A percentile compares a stretch with the other conserved stretches of the same genome.
Evolutionary conservation across 495 filamentous ascomycete species (phyloP).

Genomic region (Annulohypoxylon maeteangense): DNA sequence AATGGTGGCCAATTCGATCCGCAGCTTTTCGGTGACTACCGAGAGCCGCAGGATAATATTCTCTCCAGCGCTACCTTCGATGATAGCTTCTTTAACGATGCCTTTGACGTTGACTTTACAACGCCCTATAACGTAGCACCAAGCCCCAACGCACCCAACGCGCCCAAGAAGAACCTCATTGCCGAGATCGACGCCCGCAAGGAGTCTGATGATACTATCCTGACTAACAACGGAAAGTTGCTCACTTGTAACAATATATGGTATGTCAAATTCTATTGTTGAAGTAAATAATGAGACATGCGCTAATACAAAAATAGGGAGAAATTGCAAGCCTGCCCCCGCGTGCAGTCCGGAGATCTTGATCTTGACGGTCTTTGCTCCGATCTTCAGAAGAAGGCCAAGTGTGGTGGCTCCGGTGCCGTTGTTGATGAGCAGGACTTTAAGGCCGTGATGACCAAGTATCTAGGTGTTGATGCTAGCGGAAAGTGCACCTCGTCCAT

Average conservation of each 20-base stretch:
- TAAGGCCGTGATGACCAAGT: slow-evolving; percentile 76
- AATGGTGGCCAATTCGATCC: slow-evolving; percentile 92
- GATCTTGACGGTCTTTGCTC: slow-evolving; percentile 93
- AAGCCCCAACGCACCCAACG: slow-evolving; percentile 48
- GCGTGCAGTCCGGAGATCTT: slow-evolving; percentile 85
- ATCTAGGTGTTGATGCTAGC: slow-evolving; percentile 48
- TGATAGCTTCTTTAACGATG: slow-evolving; percentile 90
- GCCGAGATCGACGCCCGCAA: slow-evolving; percentile 78
- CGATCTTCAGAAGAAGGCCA: slow-evolving; percentile 94
- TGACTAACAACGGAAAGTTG: slow-evolving; percentile 65
- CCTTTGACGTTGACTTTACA: slow-evolving; percentile 80
- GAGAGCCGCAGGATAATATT: slow-evolving; percentile 85
- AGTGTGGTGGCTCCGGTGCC: slow-evolving; percentile 92
- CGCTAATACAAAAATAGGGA: slow-evolving; percentile 69
- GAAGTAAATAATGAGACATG: slow-evolving; percentile 37
- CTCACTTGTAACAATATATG: slow-evolving; percentile 91
- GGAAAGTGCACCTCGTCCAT: slow-evolving; percentile 26
- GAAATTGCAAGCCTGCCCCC: slow-evolving; percentile 85
- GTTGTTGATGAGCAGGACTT: slow-evolving; percentile 92
- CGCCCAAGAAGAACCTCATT: slow-evolving; percentile 74
- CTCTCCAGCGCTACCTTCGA: slow-evolving; percentile 67
- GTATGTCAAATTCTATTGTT: slow-evolving; percentile 62
- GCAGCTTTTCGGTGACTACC: slow-evolving; percentile 90
- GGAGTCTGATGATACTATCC: slow-evolving; percentile 73
- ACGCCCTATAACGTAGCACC: slow-evolving; percentile 75